These are phyloP conservation scores for Antitrichia curtipendula DNA, from an alignment of 225 moss, liverwort and hornwort genomes.

Conservation along the genomic window DNA sequence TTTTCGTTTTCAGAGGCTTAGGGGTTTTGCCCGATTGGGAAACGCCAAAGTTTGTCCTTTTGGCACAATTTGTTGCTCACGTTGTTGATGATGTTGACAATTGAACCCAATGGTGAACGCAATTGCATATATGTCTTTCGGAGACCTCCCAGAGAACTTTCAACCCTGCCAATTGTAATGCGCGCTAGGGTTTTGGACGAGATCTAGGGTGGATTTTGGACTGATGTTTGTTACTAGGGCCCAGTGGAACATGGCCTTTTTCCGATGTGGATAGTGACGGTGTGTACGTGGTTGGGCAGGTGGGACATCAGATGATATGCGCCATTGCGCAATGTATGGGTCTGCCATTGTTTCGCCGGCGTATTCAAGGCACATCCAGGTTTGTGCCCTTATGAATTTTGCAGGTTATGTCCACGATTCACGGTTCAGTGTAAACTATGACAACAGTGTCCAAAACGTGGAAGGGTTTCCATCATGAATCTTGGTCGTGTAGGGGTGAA, in stretches of 20 bases:
- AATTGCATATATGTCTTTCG: not conserved
- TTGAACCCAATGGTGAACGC: not conserved
- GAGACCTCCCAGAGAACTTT: not conserved
- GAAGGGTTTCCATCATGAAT: not conserved
- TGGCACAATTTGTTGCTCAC: not conserved
- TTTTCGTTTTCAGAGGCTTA: not conserved
- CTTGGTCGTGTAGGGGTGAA: not conserved
- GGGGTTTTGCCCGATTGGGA: not conserved
- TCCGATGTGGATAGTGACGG: not conserved
- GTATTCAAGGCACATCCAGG: constrained; percentile 76
- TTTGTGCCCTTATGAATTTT: not conserved
- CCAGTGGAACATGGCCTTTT: not conserved
- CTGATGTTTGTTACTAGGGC: not conserved
- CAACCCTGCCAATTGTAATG: not conserved
- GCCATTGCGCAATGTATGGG: constrained; percentile 85
- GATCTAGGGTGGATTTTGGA: not conserved
- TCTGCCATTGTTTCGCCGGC: constrained; percentile 82
- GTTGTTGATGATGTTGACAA: not conserved
- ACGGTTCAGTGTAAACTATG: not conserved
- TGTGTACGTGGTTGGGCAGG: constrained; percentile 28
- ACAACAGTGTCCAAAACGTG: not conserved
- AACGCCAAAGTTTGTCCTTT: not conserved
- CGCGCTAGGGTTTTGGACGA: not conserved
- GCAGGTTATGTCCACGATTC: not conserved
- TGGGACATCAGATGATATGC: constrained; percentile 89